Evolutionary conservation across 192 early-diverging fungal genomes (phyloP).

Genomic region (Umbelopsis sp.): DNA sequence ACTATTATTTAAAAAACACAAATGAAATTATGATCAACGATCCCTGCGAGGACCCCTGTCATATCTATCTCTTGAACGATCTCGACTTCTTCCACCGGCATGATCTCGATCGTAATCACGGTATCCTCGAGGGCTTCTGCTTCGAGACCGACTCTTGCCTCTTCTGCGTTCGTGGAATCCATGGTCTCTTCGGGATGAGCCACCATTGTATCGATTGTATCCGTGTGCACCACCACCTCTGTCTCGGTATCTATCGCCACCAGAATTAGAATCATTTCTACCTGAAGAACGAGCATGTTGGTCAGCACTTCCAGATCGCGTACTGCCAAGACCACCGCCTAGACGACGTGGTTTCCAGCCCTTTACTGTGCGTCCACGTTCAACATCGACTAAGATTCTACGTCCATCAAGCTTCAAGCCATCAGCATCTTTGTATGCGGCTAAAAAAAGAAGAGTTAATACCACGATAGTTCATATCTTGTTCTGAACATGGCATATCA

Average conservation of each 20-base stretch:
- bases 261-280: conserved; percentile 28
- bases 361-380: conserved; percentile 94
- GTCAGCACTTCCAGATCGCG: conserved; percentile 62
- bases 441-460: conserved; percentile 22
- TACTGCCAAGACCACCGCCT: conserved; percentile 77
- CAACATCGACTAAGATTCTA: conserved; percentile 91
- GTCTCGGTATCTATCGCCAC: conserved; percentile 36
- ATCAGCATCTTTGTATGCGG: conserved; percentile 87
- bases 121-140: conserved; percentile 45
- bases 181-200: conserved; percentile 36
- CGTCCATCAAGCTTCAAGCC: conserved; percentile 84
- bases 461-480: background rate
- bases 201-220: conserved; percentile 38
- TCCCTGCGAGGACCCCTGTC: conserved; percentile 30
- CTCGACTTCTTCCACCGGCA: conserved; percentile 35
- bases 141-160: conserved; percentile 37
- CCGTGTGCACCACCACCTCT: conserved; percentile 40
- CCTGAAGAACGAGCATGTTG: conserved; percentile 50
- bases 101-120: conserved; percentile 39
- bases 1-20: background rate
- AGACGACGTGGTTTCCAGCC: conserved; percentile 91
- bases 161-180: conserved; percentile 32
- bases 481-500: too few species aligned
- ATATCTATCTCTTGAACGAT: conserved; percentile 35
- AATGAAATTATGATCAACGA: conserved; percentile 18